Evolutionary conservation across 306 rosid genomes (phyloP).

Genomic region (Trifolium dubium): DNA sequence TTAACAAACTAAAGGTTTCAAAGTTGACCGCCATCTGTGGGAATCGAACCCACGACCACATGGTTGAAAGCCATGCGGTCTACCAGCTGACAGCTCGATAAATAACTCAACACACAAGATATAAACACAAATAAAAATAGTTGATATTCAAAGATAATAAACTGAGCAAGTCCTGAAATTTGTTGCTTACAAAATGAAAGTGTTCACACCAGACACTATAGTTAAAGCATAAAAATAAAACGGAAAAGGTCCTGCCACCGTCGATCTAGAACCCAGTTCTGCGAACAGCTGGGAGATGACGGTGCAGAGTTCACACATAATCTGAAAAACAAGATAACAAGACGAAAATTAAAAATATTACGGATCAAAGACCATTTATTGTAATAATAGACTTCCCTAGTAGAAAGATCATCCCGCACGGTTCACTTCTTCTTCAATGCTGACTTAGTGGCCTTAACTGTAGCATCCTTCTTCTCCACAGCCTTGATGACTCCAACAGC

Average conservation of each 20-base stretch:
- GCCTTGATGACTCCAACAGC: constrained; percentile 91
- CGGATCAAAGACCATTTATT: constrained; percentile 35
- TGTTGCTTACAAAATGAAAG: neutral
- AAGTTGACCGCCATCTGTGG: too few relatives aligned
- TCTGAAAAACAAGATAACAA: constrained; percentile 5
- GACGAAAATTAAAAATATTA: neutral
- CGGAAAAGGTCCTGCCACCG: constrained; percentile 46
- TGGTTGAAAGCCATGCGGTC: too few relatives aligned
- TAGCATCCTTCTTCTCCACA: constrained; percentile 89
- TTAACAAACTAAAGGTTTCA: too few relatives aligned
- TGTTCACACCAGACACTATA: constrained; percentile 8
- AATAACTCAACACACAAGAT: neutral
- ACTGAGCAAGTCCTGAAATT: neutral
- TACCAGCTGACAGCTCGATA: too few relatives aligned
- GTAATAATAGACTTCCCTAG: neutral
- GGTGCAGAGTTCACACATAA: constrained; percentile 43
- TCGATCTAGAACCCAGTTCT: constrained; percentile 81
- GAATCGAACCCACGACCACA: too few relatives aligned
- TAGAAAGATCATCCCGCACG: constrained; percentile 39
- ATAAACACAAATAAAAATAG: neutral
- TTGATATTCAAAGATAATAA: neutral
- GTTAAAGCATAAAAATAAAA: neutral
- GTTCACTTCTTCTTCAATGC: constrained; percentile 86
- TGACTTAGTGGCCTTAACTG: constrained; percentile 69
- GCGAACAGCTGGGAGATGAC: constrained; percentile 43